phyloP scores from a whole-genome alignment of 2,329 filamentous ascomycete genomes.

The Colletotrichum abscissum region DNA sequence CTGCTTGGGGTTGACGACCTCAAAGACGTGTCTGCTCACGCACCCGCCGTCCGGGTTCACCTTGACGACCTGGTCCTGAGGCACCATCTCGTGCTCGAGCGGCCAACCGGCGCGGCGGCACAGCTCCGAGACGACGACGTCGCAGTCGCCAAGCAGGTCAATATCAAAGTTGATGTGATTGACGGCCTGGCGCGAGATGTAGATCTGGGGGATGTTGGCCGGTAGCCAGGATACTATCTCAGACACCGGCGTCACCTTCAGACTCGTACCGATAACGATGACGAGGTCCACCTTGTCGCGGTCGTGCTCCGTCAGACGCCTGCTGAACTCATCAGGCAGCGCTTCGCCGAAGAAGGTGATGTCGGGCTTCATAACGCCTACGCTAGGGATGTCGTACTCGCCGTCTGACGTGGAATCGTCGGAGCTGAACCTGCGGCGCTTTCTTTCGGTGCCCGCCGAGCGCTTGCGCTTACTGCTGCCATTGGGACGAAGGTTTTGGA shows the following conservation, averaged over 20 bases:
- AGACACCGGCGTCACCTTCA: conserved; percentile 95
- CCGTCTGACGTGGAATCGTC: conserved; percentile 56
- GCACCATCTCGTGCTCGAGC: conserved; percentile 84
- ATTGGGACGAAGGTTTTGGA: conserved; percentile 59
- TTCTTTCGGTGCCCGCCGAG: conserved; percentile 49
- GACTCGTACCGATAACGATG: conserved; percentile 93
- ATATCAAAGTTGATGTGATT: conserved; percentile 95
- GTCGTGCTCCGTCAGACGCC: conserved; percentile 84
- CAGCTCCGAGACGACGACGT: conserved; percentile 88
- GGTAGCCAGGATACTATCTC: conserved; percentile 88
- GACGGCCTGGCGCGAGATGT: conserved; percentile 87
- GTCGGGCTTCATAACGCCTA: conserved; percentile 94
- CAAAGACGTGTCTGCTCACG: conserved; percentile 52
- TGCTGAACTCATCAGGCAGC: conserved; percentile 85
- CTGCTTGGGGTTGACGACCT: conserved; percentile 36
- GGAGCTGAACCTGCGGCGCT: conserved; percentile 50
- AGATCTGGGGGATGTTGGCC: conserved; percentile 86
- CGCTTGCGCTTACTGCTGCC: conserved; percentile 52
- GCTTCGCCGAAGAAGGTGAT: conserved; percentile 98
- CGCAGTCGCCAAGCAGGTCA: conserved; percentile 94
- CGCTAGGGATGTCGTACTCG: conserved; percentile 67
- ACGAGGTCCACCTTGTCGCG: conserved; percentile 85
- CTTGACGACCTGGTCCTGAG: conserved; percentile 70
- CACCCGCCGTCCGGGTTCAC: conserved; percentile 62
- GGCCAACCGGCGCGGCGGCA: conserved; percentile 85